phyloP scores from a whole-genome alignment of 768 basidiomycete genomes.

The Phanerodontia chrysosporium region DNA sequence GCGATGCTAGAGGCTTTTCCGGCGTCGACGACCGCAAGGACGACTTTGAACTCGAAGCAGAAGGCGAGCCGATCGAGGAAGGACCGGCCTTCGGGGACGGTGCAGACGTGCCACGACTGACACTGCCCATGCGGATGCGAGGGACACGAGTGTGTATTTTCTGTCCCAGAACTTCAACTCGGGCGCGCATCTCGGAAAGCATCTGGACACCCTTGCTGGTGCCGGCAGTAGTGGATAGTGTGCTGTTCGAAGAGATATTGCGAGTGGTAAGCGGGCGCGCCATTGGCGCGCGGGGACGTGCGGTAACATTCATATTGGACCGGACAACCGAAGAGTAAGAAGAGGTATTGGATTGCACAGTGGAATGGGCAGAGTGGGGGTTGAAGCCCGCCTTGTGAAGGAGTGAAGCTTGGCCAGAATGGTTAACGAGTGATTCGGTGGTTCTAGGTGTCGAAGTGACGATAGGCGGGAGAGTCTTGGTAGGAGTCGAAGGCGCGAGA shows the following conservation, averaged over 20 bases:
- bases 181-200: constrained; percentile 88
- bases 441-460: constrained; percentile 19
- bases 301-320: constrained; percentile 38
- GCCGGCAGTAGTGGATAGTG: constrained; percentile 18
- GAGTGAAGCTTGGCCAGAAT: constrained; percentile 12
- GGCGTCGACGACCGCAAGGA: constrained; percentile 7
- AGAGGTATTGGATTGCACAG: constrained; percentile 21
- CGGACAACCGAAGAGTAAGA: constrained; percentile 41
- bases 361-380: constrained; percentile 26
- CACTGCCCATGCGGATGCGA: constrained; percentile 76
- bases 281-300: constrained; percentile 36
- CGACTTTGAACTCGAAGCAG: constrained; percentile 13
- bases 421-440: constrained; percentile 9
- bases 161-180: constrained; percentile 78
- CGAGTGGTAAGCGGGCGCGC: constrained; percentile 33
- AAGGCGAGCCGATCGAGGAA: constrained; percentile 17
- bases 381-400: constrained; percentile 51
- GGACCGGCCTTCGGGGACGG: constrained; percentile 14
- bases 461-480: constrained; percentile 27
- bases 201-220: constrained; percentile 81
- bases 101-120: constrained; percentile 25
- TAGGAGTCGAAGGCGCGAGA: constrained; percentile 39
- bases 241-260: constrained; percentile 34
- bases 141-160: constrained; percentile 87
- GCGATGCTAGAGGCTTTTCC: constrained; percentile 27